These are phyloP conservation scores for Lyophyllum shimeji DNA, from an alignment of 768 basidiomycete genomes.

Conservation along the genomic window DNA sequence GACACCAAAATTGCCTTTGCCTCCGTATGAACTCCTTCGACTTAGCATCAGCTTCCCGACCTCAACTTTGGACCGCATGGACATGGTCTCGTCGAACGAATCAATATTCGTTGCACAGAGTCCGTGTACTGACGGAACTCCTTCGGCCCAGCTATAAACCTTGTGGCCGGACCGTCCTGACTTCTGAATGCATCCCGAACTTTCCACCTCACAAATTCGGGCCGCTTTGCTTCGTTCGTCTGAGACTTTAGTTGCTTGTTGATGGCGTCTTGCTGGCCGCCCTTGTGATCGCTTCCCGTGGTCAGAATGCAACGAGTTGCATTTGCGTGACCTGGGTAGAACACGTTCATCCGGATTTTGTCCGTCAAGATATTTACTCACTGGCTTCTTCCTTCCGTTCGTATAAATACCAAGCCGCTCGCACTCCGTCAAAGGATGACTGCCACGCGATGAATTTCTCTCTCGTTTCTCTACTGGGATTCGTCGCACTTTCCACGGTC, in stretches of 20 bases:
- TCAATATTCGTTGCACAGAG: not conserved
- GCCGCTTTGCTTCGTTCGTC: not conserved
- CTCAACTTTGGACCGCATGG: too few relatives aligned
- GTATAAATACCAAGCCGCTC: conserved; percentile 1
- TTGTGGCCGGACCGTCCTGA: conserved; percentile 5
- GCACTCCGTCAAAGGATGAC: not conserved
- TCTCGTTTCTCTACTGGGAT: conserved; percentile 6
- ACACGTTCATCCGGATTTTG: conserved; percentile 4
- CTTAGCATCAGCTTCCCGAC: too few relatives aligned
- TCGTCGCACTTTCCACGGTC: conserved; percentile 11
- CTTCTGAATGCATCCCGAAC: conserved; percentile 4
- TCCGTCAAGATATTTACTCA: conserved; percentile 2
- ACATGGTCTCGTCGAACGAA: too few relatives aligned
- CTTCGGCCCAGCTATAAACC: not conserved
- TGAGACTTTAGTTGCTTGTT: not conserved
- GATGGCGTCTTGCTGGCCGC: not conserved
- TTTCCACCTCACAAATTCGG: not conserved
- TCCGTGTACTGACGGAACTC: not conserved
- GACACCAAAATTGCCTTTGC: too few relatives aligned
- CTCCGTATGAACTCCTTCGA: too few relatives aligned
- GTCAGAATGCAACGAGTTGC: not conserved
- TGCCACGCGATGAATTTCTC: conserved; percentile 6
- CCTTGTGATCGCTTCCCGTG: conserved; percentile 11
- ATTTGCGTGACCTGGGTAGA: not conserved
- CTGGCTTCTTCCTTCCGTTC: not conserved